These are phyloP conservation scores for Podospora fimiseda DNA, from an alignment of 495 filamentous ascomycete species.

Conservation along the genomic window DNA sequence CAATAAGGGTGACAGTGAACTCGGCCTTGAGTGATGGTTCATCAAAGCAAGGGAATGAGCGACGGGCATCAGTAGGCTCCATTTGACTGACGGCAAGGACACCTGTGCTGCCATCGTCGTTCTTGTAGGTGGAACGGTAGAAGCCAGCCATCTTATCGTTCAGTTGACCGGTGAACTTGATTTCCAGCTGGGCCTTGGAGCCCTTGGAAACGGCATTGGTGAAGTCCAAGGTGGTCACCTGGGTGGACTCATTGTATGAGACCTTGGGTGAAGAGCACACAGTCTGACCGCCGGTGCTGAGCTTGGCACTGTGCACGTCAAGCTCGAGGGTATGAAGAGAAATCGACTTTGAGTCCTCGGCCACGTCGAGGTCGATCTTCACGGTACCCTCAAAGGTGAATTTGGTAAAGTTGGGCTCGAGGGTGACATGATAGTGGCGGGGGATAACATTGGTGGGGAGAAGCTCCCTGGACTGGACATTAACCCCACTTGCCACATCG, in stretches of 20 bases:
- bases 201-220: constrained; percentile 52
- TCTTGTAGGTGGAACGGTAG: constrained; percentile 72
- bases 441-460: constrained; percentile 60
- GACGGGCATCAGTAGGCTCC: constrained; percentile 71
- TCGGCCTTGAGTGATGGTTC: constrained; percentile 69
- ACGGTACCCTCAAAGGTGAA: constrained; percentile 66
- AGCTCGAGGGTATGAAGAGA: constrained; percentile 84
- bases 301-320: constrained; percentile 68
- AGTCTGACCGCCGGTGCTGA: constrained; percentile 49
- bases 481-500: constrained; percentile 38
- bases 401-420: constrained; percentile 66
- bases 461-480: constrained; percentile 49
- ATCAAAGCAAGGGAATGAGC: constrained; percentile 73
- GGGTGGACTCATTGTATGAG: constrained; percentile 55
- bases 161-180: constrained; percentile 60
- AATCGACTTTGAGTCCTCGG: constrained; percentile 78
- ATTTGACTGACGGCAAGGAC: constrained; percentile 74
- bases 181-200: constrained; percentile 55
- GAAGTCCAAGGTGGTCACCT: constrained; percentile 60
- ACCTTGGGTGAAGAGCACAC: constrained; percentile 49
- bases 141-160: constrained; percentile 82
- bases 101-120: constrained; percentile 53
- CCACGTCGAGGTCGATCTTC: constrained; percentile 70
- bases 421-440: constrained; percentile 61
- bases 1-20: constrained; percentile 67